Base-by-base conservation (phyloP, 2,329 filamentous ascomycete species). In the Trichoderma polysporum region DNA sequence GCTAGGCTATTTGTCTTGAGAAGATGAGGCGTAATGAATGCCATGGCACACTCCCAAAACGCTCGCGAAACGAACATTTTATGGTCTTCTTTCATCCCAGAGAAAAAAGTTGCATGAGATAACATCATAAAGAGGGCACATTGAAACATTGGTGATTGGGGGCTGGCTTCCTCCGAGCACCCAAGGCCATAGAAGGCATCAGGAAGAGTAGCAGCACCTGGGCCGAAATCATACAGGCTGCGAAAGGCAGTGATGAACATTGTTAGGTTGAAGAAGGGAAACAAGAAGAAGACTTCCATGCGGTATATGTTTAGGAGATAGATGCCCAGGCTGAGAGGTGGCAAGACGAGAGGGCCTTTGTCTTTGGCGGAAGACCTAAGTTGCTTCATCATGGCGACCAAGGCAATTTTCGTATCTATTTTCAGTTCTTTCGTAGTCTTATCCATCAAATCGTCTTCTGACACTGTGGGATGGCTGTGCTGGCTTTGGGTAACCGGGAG, bases 121-220 rank as follows among this genome's bases (percentile, higher is more conserved):
- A 84, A 81, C 1, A 83, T 77, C 12, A 73, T 70, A 66, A 83
- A 83, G 35, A 83, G 71, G 1, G 80, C 78, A 37, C 74, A 78
- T 63, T 80, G 76, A 54, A 83, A 82, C 7, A 80, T 75, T 12
- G 78, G 77, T 0, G 77, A 76, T 37, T 71, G 73, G 2, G 77
- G 70, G 2, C 74, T 76, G 60, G 70, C 19, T 72, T 74, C 5
- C 75, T 61, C 49, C 5, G 56, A 53, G 35, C 59, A 47, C 19
- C 69, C 80, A 4, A 81, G 72, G 0, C 79, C 80, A 9, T 79
- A 73, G 6, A 74, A 70, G 8, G 22, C 19, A 0, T 41, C 10
- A 1, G 52, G 37, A 12, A 53, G 25, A 6, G 35, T 22, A 10
- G 41, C 3, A 4, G 41, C 8, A 39, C 15, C 67, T 54, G 10